These are phyloP conservation scores for Fusarium ramigenum DNA, from an alignment of 2,329 filamentous ascomycete genomes.

Conservation along the genomic window DNA sequence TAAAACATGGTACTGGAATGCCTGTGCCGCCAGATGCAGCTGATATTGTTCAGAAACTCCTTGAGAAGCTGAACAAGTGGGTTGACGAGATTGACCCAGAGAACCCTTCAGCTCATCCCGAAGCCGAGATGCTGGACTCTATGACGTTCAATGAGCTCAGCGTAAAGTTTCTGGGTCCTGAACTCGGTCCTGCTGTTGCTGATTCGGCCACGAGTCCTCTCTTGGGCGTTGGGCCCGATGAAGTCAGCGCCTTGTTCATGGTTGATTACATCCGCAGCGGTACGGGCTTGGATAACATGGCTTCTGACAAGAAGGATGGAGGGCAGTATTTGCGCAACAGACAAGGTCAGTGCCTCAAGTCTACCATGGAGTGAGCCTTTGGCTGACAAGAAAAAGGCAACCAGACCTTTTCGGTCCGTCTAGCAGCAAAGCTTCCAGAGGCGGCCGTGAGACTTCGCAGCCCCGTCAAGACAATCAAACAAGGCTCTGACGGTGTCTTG, in stretches of 20 bases:
- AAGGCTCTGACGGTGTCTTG: constrained; percentile 10
- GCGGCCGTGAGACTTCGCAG: constrained; percentile 22
- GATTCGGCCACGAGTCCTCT: constrained; percentile 9
- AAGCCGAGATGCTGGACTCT: constrained; percentile 18
- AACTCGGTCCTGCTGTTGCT: constrained; percentile 10
- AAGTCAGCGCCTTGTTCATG: constrained; percentile 33
- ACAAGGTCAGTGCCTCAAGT: constrained; percentile 18
- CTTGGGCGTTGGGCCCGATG: constrained; percentile 31
- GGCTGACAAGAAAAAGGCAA: constrained; percentile 14
- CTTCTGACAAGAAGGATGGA: constrained; percentile 31
- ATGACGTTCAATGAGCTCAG: constrained; percentile 12
- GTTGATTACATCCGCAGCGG: constrained; percentile 34
- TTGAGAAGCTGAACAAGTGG: constrained; percentile 15
- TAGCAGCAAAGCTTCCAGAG: constrained; percentile 24
- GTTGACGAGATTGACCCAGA: constrained; percentile 5
- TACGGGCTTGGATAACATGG: constrained; percentile 30
- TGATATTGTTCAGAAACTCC: constrained; percentile 1
- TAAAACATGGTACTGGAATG: constrained; percentile 15
- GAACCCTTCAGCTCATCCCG: constrained; percentile 5
- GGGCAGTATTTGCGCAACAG: constrained; percentile 39
- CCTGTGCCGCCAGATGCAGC: constrained; percentile 8
- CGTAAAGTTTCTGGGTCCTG: background rate
- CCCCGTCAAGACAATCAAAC: constrained; percentile 29
- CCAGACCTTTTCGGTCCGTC: constrained; percentile 18
- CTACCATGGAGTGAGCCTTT: no score